A percentile compares a stretch with the other conserved stretches of the same genome.
Evolutionary conservation across 2,329 filamentous ascomycete genomes (phyloP).

Genomic region (Celoporthe dispersa): DNA sequence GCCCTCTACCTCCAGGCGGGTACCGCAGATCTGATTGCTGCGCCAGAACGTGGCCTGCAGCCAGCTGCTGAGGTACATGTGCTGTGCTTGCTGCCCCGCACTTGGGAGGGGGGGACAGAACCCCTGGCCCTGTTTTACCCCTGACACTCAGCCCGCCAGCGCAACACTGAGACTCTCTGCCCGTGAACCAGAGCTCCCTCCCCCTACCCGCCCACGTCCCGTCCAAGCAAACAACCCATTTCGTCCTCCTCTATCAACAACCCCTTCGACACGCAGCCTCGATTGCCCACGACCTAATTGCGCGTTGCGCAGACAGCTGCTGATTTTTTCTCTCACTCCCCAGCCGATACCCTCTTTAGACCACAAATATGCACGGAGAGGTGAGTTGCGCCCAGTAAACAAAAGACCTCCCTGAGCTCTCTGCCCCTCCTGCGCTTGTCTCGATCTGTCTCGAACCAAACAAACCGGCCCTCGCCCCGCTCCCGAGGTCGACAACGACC

Average conservation of each 20-base stretch:
- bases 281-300: conserved; percentile 15
- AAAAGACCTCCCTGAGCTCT: not conserved
- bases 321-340: not conserved
- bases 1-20: not conserved
- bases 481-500: conserved; percentile 10
- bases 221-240: not conserved
- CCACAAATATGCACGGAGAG: conserved; percentile 30
- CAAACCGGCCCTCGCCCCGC: conserved; percentile 5
- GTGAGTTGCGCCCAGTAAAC: conserved; percentile 24
- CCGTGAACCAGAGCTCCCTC: conserved; percentile 6
- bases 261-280: not conserved
- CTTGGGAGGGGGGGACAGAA: not conserved
- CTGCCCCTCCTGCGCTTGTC: conserved; percentile 15
- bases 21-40: conserved; percentile 1
- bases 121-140: conserved; percentile 9
- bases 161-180: not conserved
- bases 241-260: conserved; percentile 10
- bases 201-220: not conserved
- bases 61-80: conserved; percentile 5
- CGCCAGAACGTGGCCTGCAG: not conserved
- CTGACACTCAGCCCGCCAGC: conserved; percentile 10
- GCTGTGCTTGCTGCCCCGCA: conserved; percentile 3
- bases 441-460: conserved; percentile 18
- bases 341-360: conserved; percentile 6
- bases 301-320: conserved; percentile 24